Base-by-base conservation (phyloP, 2,329 filamentous ascomycete genomes). In the Gyromitra esculenta region DNA sequence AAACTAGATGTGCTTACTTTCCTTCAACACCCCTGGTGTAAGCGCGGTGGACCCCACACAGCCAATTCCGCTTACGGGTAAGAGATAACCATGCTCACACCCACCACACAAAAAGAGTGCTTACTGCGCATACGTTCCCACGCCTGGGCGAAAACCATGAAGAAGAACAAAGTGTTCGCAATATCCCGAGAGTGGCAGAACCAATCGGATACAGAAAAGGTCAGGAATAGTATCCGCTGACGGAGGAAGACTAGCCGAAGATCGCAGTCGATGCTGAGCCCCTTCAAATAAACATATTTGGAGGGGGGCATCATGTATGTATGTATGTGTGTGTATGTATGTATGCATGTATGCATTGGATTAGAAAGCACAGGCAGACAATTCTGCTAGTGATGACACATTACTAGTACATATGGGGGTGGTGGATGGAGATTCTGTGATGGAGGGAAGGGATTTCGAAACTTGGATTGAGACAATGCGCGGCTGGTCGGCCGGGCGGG, bases 201-300 rank as follows among this genome's bases (percentile, higher is more conserved):
- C 57, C 39, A 75, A 68, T 64, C 31, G 50, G 56, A 57, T 62
- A 64, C 63, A 59, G 18, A 48, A 56, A 31, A 31, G 25, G 25
- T 59, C 65, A 75, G 35, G 66, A 75, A 75, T 75, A 75, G 72
- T 35, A 75, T 57, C 72, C 65, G 41, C 72, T 75, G 18, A 52
- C 37, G 64, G 43, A n/a, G 62, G 52, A 62, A 43, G 52, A 63
- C 72, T 25, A 74, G 57, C 64, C 72, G 65, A 63, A 71, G 67
- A 45, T 69, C 57, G 35, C 57, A 69, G 69, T 66, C 43, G 63
- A 62, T 52, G 56, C 70, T 67, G 52, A 67, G 62, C 71, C 66
- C 54, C 59, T 7, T 66, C 39, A 62, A 73, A 60, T 41, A 57
- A 66, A 73, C 62, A 63, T 63, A 72, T 65, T 41, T 21, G 43